Evolutionary conservation across 805 yeast species (phyloP).

Genomic region (Zygosaccharomyces gambellarensis): DNA sequence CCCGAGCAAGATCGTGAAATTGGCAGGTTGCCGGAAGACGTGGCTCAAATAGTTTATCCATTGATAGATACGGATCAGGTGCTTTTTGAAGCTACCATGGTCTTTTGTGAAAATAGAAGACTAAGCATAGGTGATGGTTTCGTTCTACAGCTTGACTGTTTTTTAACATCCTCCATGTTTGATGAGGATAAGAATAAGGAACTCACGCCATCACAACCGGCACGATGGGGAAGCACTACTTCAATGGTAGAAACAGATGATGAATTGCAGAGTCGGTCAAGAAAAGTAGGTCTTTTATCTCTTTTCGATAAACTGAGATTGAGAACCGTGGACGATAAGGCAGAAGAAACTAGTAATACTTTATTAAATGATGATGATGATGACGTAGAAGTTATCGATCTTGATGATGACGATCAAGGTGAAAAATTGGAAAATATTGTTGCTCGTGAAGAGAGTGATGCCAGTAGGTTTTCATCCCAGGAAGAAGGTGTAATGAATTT

Average conservation of each 20-base stretch:
- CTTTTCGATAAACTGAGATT: constrained; percentile 50
- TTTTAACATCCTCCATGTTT: constrained; percentile 39
- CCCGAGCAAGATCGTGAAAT: constrained; percentile 47
- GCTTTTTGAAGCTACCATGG: constrained; percentile 50
- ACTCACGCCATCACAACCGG: constrained; percentile 5
- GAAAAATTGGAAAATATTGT: constrained; percentile 21
- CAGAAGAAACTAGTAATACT: not conserved
- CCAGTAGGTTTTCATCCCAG: constrained; percentile 19
- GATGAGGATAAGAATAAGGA: constrained; percentile 9
- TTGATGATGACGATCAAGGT: constrained; percentile 40
- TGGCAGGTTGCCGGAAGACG: constrained; percentile 70
- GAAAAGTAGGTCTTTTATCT: constrained; percentile 51
- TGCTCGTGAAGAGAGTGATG: constrained; percentile 8
- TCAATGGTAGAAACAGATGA: constrained; percentile 45
- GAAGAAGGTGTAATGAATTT: constrained; percentile 45
- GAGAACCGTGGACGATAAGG: constrained; percentile 14
- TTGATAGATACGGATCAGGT: constrained; percentile 50
- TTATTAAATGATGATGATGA: constrained; percentile 15
- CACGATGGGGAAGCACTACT: constrained; percentile 18
- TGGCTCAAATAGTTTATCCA: constrained; percentile 62
- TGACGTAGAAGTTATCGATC: constrained; percentile 31
- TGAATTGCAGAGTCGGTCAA: constrained; percentile 47
- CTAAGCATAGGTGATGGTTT: constrained; percentile 75
- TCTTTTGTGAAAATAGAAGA: constrained; percentile 49
- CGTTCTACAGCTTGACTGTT: constrained; percentile 64